Base-by-base conservation (phyloP, 2,329 filamentous ascomycete genomes). In the Diaporthe velutina region DNA sequence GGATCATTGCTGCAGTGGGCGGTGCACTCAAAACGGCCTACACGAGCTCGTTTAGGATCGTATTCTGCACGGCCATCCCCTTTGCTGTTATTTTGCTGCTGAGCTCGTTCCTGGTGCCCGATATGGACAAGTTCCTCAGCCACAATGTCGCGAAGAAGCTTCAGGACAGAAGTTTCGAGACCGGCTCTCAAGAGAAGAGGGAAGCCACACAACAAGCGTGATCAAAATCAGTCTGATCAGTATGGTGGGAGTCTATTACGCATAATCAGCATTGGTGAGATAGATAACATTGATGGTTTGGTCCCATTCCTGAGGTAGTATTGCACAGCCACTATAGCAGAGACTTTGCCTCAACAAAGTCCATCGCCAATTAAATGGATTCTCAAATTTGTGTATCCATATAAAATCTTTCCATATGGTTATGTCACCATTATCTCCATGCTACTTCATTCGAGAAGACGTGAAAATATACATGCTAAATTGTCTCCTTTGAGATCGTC, bases 121-220 rank as follows among this genome's bases (percentile, higher is more conserved):
- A 87, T 76, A 82, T 86, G 25, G 84, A 87, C 76, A 81, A 83
- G 35, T 86, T 82, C 77, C 79, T 87, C 48, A 86, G 83, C 1
- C 79, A 83, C 70, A 83, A 86, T 70, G 85, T 87, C 19, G 85
- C 85, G 17, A 85, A 85, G 79, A 85, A 82, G 76, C 80, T 87
- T 67, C 84, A 85, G 77, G 77, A 72, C 30, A 50, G 15, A 4
- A 38, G 9, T 17, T n/a, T 35, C 1, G 30, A 25, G 45, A 7
- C 45, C 0, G 8, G 0, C 13, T 10, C 7, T n/a, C 13, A 57
- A 38, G 71, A 33, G 25, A 58, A 50, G 33, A 13, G 19, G 4
- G 38, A 17, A 4, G 12, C 22, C 13, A 22, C 22, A 28, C n/a
- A 38, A 22, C 22, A 52, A 7, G 30, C 33, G 22, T 67, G n/a